phyloP scores from a whole-genome alignment of 139 green algal genomes.

The Chlamydomonas sphaeroides region DNA sequence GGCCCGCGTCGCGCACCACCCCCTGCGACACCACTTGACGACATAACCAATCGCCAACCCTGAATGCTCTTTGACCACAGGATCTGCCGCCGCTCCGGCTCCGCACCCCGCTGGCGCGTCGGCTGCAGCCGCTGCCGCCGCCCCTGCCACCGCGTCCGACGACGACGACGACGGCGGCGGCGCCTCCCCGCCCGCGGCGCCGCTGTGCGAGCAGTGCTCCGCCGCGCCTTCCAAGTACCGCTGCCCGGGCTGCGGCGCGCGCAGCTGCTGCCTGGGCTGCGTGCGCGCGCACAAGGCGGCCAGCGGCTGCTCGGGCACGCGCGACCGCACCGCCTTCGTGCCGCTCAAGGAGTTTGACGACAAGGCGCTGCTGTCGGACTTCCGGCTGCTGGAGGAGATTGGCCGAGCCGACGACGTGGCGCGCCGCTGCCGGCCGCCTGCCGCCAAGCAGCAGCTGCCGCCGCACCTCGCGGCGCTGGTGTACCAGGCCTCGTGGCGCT shows the following conservation, averaged over 20 bases:
- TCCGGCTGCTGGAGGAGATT: conserved; percentile 69
- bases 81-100: too few relatives aligned
- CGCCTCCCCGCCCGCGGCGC: neutral
- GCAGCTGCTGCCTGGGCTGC: conserved; percentile 78
- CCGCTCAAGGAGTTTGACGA: conserved; percentile 71
- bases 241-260: conserved; percentile 68
- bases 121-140: neutral
- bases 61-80: too few relatives aligned
- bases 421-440: conserved; percentile 53
- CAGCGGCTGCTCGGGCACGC: conserved; percentile 72
- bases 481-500: conserved; percentile 55
- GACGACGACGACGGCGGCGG: neutral
- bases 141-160: neutral
- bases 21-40: too few relatives aligned
- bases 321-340: conserved; percentile 72
- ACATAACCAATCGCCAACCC: too few relatives aligned
- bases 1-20: too few relatives aligned
- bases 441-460: conserved; percentile 55
- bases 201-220: conserved; percentile 57
- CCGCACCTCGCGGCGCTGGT: conserved; percentile 54
- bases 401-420: conserved; percentile 57
- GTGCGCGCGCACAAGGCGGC: conserved; percentile 68
- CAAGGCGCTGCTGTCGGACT: conserved; percentile 68
- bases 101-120: neutral
- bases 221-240: conserved; percentile 63